Conservation (phyloP, 208 protist genomes). For the Crithidia fasciculata region DNA sequence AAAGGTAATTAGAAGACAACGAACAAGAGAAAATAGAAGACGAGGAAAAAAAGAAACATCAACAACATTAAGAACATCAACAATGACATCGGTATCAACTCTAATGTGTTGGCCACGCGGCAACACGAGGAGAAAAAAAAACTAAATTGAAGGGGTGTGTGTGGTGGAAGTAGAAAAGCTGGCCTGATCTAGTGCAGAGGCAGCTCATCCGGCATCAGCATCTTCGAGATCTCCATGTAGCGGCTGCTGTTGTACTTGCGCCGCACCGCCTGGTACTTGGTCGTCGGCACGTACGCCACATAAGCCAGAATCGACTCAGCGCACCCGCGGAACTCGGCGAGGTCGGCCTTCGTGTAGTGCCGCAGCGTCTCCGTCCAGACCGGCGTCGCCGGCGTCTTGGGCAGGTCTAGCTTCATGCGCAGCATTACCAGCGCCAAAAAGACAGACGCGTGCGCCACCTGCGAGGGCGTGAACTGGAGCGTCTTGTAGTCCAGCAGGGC, state of each 20-base stretch:
- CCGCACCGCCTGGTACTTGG: constrained; percentile 87
- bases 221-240: constrained; percentile 81
- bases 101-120: no score
- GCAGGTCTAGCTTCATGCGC: constrained; percentile 50
- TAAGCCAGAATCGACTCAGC: constrained; percentile 85
- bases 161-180: not conserved
- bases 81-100: not conserved
- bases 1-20: not conserved
- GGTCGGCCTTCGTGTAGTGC: constrained; percentile 67
- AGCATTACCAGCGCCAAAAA: constrained; percentile 88
- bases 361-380: constrained; percentile 73
- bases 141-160: constrained; percentile 7
- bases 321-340: constrained; percentile 74
- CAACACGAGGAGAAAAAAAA: constrained; percentile 10
- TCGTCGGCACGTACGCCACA: constrained; percentile 78
- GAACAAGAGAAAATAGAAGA: constrained; percentile 25
- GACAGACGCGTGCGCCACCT: constrained; percentile 91
- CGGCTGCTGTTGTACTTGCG: constrained; percentile 86
- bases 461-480: constrained; percentile 93
- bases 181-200: constrained; percentile 26
- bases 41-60: not conserved
- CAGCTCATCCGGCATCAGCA: constrained; percentile 68
- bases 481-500: constrained; percentile 89
- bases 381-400: constrained; percentile 15
- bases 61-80: not conserved